Evolutionary conservation across 352 stramenopile species (phyloP).

Genomic region (Thraustochytrium striatum): DNA sequence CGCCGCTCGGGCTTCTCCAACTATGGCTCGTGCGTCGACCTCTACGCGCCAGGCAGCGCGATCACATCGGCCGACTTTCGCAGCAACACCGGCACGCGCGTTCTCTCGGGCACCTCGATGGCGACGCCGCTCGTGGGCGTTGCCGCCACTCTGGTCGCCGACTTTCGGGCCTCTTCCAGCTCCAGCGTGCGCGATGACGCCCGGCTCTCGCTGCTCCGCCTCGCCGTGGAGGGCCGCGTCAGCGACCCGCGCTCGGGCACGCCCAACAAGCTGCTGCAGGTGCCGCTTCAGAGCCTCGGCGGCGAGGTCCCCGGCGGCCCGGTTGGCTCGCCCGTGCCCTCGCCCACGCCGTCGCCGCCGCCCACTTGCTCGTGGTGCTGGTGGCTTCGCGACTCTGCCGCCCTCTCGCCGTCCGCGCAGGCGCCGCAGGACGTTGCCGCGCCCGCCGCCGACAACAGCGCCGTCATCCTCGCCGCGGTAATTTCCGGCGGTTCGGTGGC

Average conservation of each 20-base stretch:
- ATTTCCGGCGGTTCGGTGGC: too few species aligned
- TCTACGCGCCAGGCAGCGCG: slow-evolving; percentile 12
- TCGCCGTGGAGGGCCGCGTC: not conserved
- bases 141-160: too few species aligned
- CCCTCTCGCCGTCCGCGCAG: too few species aligned
- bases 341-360: too few species aligned
- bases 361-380: too few species aligned
- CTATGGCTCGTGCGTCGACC: slow-evolving; percentile 19
- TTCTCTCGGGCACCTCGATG: slow-evolving; percentile 29
- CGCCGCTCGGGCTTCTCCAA: slow-evolving; percentile 9
- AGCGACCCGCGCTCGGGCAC: not conserved
- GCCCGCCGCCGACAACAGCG: too few species aligned
- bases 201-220: not conserved
- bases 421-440: too few species aligned
- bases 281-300: slow-evolving; percentile 1
- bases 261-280: slow-evolving; percentile 15
- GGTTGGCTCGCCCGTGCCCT: too few species aligned
- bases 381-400: too few species aligned
- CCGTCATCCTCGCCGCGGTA: too few species aligned
- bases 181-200: not conserved
- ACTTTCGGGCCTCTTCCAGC: too few species aligned
- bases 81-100: not conserved
- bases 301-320: too few species aligned
- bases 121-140: not conserved
- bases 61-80: not conserved